Percentiles rank a stretch among this genome's conserved stretches.
phyloP scores from a whole-genome alignment of 2,329 filamentous ascomycete species.

The Xylariaceae sp. region DNA sequence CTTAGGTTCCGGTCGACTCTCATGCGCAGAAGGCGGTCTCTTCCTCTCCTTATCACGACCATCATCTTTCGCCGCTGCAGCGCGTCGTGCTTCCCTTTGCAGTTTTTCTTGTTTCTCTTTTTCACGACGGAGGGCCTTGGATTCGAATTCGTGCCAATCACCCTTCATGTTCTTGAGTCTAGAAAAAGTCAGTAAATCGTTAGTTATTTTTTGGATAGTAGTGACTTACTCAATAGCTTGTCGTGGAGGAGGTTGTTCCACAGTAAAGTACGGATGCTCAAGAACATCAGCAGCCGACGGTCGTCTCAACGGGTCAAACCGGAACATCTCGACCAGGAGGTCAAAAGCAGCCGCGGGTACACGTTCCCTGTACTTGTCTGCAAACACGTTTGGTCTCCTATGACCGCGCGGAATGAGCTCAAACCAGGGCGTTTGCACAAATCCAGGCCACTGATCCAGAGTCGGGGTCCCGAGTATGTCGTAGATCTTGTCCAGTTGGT shows the following conservation, averaged over 20 bases:
- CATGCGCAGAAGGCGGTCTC: constrained; percentile 23
- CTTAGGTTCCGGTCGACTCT: constrained; percentile 27
- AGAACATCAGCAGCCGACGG: constrained; percentile 81
- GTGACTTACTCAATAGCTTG: constrained; percentile 75
- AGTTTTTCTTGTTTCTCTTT: constrained; percentile 69
- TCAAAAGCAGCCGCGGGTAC: constrained; percentile 79
- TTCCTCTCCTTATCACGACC: constrained; percentile 32
- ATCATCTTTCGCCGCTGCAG: constrained; percentile 37
- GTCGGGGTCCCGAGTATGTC: constrained; percentile 84
- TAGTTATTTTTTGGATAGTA: neutral
- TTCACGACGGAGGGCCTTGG: constrained; percentile 86
- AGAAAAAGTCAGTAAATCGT: constrained; percentile 29
- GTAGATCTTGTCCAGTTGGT: constrained; percentile 96
- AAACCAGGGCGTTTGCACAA: constrained; percentile 96
- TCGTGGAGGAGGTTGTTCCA: constrained; percentile 69
- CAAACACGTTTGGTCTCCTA: constrained; percentile 68
- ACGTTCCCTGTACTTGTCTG: constrained; percentile 72
- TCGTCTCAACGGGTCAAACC: constrained; percentile 78
- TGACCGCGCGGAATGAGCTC: constrained; percentile 78
- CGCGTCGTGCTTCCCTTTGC: constrained; percentile 48
- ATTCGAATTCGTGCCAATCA: constrained; percentile 99
- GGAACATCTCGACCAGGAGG: constrained; percentile 76
- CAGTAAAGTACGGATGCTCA: constrained; percentile 80
- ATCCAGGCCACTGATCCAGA: constrained; percentile 75
- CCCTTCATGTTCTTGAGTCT: constrained; percentile 77